A percentile compares a stretch with the other conserved stretches of the same genome.
Conservation (phyloP, 768 basidiomycete genomes). For the Serendipita vermifera region DNA sequence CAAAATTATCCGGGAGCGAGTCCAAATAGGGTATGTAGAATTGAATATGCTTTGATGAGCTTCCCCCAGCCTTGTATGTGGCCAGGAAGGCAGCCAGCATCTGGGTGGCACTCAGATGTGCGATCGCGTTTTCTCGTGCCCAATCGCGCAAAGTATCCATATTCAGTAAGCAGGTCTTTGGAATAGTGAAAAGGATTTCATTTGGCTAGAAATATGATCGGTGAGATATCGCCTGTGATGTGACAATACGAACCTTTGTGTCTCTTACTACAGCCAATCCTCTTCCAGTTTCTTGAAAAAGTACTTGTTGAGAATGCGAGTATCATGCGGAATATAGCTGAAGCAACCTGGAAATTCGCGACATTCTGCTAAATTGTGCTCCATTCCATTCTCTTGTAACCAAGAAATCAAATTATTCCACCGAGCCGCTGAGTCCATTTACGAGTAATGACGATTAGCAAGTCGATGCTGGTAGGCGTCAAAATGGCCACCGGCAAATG, state of each 20-base stretch:
- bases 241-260: conserved; percentile 28
- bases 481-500: too few species aligned
- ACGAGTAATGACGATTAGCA: too few species aligned
- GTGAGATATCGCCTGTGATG: not conserved
- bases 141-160: conserved; percentile 33
- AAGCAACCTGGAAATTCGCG: conserved; percentile 39
- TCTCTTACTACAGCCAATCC: conserved; percentile 48
- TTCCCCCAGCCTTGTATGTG: conserved; percentile 32
- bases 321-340: not conserved
- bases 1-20: conserved; percentile 59
- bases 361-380: conserved; percentile 33
- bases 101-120: conserved; percentile 49
- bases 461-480: too few species aligned
- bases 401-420: conserved; percentile 43
- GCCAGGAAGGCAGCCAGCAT: conserved; percentile 61
- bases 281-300: conserved; percentile 41
- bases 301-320: not conserved
- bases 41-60: conserved; percentile 36
- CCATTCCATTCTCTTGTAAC: conserved; percentile 38
- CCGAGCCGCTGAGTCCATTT: too few species aligned
- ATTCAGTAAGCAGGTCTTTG: conserved; percentile 60
- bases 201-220: conserved; percentile 28
- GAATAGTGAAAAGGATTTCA: conserved; percentile 53
- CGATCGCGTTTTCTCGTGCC: conserved; percentile 12
- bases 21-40: conserved; percentile 66